phyloP scores from a whole-genome alignment of 2,329 filamentous ascomycete genomes.

The Penicillium thymicola region DNA sequence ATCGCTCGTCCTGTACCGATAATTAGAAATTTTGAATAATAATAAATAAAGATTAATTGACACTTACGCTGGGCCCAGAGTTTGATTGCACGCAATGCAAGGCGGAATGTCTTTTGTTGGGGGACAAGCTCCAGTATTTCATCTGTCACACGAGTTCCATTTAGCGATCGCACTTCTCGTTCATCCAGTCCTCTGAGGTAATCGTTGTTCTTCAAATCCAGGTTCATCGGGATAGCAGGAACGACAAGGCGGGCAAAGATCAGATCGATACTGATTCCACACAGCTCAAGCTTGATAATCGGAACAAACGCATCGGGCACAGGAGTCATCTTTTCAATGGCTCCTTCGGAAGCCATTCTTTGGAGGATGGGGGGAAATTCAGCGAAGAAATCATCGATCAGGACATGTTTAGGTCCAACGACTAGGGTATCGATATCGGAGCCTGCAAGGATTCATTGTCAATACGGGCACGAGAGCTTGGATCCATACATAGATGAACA shows the following conservation, averaged over 20 bases:
- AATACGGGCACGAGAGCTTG: background rate
- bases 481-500: background rate
- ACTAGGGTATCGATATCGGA: conserved; percentile 98
- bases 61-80: conserved; percentile 78
- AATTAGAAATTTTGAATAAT: background rate
- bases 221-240: conserved; percentile 66
- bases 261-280: conserved; percentile 88
- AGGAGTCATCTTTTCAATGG: conserved; percentile 78
- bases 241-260: conserved; percentile 78
- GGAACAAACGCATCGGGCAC: conserved; percentile 92
- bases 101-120: conserved; percentile 82
- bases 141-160: conserved; percentile 90
- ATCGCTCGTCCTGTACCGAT: conserved; percentile 65
- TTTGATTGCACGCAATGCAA: conserved; percentile 88
- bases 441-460: conserved; percentile 47
- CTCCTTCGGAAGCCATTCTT: conserved; percentile 70
- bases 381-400: conserved; percentile 86
- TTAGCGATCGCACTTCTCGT: conserved; percentile 80
- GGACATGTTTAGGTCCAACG: conserved; percentile 84
- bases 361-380: conserved; percentile 78
- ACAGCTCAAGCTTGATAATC: conserved; percentile 94
- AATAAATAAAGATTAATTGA: background rate
- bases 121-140: conserved; percentile 88
- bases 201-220: conserved; percentile 77
- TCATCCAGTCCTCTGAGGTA: conserved; percentile 84